phyloP scores from a whole-genome alignment of 352 stramenopile genomes.

The Phytopythium montanum region DNA sequence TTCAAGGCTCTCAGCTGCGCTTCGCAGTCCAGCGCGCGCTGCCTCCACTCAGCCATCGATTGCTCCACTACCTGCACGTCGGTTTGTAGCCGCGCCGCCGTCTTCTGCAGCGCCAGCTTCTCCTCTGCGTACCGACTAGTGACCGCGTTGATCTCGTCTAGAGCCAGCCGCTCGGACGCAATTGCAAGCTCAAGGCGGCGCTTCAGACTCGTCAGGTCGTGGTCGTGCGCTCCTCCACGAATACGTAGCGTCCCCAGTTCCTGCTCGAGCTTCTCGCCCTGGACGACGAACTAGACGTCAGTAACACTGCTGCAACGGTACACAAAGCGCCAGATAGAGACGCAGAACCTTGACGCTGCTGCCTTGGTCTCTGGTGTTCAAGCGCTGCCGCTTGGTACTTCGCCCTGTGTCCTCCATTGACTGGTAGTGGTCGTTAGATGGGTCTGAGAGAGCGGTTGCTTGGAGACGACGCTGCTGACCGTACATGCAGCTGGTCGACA shows the following conservation, averaged over 20 bases:
- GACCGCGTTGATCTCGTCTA: slow-evolving; percentile 49
- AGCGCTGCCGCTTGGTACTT: slow-evolving; percentile 1
- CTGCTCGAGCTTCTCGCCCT: slow-evolving; percentile 50
- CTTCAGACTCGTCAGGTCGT: slow-evolving; percentile 7
- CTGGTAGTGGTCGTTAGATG: not conserved
- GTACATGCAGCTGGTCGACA: not conserved
- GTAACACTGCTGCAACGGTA: not conserved
- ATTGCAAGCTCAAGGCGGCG: slow-evolving; percentile 64
- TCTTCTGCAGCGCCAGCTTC: slow-evolving; percentile 63
- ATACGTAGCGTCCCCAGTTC: slow-evolving; percentile 44
- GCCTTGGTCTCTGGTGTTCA: not conserved
- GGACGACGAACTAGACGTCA: not conserved
- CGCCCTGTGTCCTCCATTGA: not conserved
- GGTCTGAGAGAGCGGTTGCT: not conserved
- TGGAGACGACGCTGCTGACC: not conserved
- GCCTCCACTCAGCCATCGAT: slow-evolving; percentile 66
- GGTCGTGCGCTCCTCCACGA: not conserved
- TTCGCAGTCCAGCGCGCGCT: slow-evolving; percentile 55
- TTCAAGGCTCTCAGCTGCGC: slow-evolving; percentile 32
- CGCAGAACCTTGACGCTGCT: not conserved
- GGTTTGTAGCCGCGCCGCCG: slow-evolving; percentile 64
- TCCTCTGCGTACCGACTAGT: slow-evolving; percentile 51
- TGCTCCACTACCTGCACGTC: slow-evolving; percentile 62
- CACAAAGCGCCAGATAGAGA: no score
- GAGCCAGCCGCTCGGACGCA: slow-evolving; percentile 55